phyloP scores from a whole-genome alignment of 192 early-diverging fungal genomes.

The Gaertneriomyces sp. region DNA sequence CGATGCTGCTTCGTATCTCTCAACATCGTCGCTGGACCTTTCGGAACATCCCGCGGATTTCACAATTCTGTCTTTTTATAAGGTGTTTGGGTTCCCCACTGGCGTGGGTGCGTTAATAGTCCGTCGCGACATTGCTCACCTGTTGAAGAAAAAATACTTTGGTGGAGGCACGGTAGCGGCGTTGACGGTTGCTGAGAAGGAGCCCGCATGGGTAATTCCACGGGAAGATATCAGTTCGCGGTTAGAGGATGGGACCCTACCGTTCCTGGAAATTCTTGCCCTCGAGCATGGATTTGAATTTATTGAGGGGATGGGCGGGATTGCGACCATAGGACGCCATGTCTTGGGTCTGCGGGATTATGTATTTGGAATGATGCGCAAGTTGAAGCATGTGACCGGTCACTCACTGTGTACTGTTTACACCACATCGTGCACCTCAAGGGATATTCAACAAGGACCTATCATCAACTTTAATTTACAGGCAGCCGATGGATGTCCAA shows the following conservation, averaged over 20 bases:
- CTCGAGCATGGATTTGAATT: constrained; percentile 66
- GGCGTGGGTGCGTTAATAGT: constrained; percentile 76
- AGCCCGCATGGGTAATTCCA: constrained; percentile 12
- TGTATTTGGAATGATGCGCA: constrained; percentile 39
- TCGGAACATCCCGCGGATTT: constrained; percentile 56
- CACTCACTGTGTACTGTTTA: constrained; percentile 34
- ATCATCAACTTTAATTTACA: constrained; percentile 69
- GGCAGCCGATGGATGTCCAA: constrained; percentile 47
- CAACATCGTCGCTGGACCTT: constrained; percentile 62
- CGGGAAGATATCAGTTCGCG: constrained; percentile 9
- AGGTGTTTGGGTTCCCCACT: constrained; percentile 83
- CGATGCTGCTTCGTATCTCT: constrained; percentile 69
- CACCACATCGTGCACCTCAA: background rate
- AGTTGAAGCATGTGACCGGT: constrained; percentile 55
- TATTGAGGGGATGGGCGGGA: constrained; percentile 39
- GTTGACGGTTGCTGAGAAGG: constrained; percentile 41
- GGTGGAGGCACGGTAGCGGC: constrained; percentile 76
- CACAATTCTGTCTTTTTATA: constrained; percentile 77
- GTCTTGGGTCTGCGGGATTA: constrained; percentile 44
- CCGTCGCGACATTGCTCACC: constrained; percentile 43
- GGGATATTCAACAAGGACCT: constrained; percentile 44
- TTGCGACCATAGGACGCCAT: constrained; percentile 38
- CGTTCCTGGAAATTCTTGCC: constrained; percentile 70
- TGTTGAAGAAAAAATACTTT: constrained; percentile 62
- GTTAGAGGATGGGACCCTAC: constrained; percentile 76